phyloP scores from a whole-genome alignment of 2,329 filamentous ascomycete species.

The Fusarium anguioides region DNA sequence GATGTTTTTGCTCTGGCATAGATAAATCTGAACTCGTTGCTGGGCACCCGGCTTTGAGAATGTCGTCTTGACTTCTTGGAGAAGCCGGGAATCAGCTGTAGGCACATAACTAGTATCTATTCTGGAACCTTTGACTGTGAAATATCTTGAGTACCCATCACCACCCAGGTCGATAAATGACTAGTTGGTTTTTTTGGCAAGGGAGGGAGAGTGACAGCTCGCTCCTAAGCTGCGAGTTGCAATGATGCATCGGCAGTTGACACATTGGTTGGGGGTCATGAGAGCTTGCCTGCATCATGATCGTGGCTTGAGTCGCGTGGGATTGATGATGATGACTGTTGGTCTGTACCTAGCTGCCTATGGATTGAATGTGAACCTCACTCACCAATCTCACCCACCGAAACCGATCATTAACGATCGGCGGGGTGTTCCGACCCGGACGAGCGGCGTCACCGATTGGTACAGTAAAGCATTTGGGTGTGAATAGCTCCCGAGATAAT shows the following conservation, averaged over 20 bases:
- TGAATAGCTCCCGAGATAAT: conserved; percentile 12
- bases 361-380: neutral
- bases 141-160: neutral
- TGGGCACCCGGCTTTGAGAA: conserved; percentile 67
- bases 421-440: conserved; percentile 35
- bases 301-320: conserved; percentile 30
- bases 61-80: conserved; percentile 65
- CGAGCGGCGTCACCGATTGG: conserved; percentile 42
- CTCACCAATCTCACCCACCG: conserved; percentile 19
- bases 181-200: conserved; percentile 6
- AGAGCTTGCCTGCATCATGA: conserved; percentile 10
- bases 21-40: conserved; percentile 62
- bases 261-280: conserved; percentile 17
- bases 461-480: conserved; percentile 9
- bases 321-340: conserved; percentile 19
- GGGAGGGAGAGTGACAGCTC: neutral
- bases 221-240: neutral
- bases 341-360: neutral
- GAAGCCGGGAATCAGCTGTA: conserved; percentile 69
- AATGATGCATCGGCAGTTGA: conserved; percentile 28
- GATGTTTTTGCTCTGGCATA: conserved; percentile 69
- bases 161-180: neutral
- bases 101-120: conserved; percentile 58
- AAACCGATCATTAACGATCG: conserved; percentile 35
- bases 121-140: neutral